phyloP scores from a whole-genome alignment of 331 rosid genomes.

The Acacia pycnantha region DNA sequence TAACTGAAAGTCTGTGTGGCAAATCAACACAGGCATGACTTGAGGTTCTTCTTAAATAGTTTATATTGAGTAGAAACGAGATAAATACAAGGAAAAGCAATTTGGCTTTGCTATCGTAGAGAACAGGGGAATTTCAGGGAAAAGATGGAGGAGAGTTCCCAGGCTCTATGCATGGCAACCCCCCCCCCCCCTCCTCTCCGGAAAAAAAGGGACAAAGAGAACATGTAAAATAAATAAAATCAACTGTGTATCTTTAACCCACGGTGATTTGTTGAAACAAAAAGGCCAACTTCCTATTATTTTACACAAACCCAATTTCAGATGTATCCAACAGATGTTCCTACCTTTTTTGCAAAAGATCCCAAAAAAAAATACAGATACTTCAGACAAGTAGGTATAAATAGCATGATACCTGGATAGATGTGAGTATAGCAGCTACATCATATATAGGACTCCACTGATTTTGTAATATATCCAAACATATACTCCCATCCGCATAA shows the following conservation, averaged over 20 bases:
- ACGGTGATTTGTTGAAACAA: background rate
- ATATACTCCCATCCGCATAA: constrained; percentile 88
- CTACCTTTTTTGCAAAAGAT: background rate
- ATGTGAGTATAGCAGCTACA: constrained; percentile 86
- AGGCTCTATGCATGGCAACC: background rate
- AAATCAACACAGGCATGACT: background rate
- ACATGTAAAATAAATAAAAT: background rate
- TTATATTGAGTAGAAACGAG: background rate
- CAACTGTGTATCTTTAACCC: background rate
- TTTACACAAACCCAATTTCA: background rate
- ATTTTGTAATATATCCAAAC: constrained; percentile 84
- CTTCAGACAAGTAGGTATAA: background rate
- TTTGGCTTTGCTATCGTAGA: background rate
- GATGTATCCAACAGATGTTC: background rate
- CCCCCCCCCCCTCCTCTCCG: background rate
- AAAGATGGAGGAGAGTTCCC: background rate
- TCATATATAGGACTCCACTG: constrained; percentile 95
- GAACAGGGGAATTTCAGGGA: background rate
- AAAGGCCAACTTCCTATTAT: background rate
- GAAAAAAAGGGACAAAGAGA: background rate
- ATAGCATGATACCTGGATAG: constrained; percentile 64
- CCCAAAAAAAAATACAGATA: background rate
- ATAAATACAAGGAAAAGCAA: background rate
- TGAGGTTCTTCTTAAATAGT: background rate
- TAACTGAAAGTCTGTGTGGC: background rate